Percentiles rank a stretch among this genome's conserved stretches.
Conservation (phyloP, 768 basidiomycete species). For the Hemileccinum impolitum region DNA sequence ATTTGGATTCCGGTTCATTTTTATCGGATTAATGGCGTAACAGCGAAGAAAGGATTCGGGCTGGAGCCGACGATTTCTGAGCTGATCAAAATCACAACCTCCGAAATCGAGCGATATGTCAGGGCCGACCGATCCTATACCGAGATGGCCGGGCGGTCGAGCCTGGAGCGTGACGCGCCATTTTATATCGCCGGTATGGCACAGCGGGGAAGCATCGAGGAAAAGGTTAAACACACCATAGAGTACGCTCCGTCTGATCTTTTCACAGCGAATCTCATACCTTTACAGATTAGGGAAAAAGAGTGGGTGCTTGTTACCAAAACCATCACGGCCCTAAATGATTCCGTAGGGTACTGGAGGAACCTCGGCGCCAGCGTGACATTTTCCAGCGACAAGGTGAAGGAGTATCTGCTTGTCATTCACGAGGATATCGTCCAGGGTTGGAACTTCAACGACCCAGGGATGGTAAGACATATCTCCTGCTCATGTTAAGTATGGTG, state of each 20-base stretch:
- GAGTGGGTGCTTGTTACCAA: neutral
- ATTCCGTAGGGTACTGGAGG: neutral
- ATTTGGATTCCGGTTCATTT: neutral
- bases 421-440: neutral
- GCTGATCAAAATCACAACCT: neutral
- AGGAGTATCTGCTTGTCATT: neutral
- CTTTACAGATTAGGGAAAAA: neutral
- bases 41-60: neutral
- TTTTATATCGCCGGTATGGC: conserved; percentile 1
- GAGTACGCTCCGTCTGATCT: neutral
- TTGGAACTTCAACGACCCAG: conserved; percentile 2
- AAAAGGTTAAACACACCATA: neutral
- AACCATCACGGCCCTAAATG: neutral
- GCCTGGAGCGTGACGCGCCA: neutral
- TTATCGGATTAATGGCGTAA: neutral
- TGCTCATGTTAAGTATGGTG: neutral
- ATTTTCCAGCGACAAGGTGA: neutral
- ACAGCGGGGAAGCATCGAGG: neutral
- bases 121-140: neutral
- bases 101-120: neutral
- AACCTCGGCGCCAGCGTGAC: neutral
- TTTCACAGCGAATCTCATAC: neutral
- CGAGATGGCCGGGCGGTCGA: neutral
- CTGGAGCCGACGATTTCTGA: neutral
- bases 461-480: neutral